These are phyloP conservation scores for Fusarium sp. DNA, from an alignment of 2,329 filamentous ascomycete genomes.

Conservation along the genomic window DNA sequence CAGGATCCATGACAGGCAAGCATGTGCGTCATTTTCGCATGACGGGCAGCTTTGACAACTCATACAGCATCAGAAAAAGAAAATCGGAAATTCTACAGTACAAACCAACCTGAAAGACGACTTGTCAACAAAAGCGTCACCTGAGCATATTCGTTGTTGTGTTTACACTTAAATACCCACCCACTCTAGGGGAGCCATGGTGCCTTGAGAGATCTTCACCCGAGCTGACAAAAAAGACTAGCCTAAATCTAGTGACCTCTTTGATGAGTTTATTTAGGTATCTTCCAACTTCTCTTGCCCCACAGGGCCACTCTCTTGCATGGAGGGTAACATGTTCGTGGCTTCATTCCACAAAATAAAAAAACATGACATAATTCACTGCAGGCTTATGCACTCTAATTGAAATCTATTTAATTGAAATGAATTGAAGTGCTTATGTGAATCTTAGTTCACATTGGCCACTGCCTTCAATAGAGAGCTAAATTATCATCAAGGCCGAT, in stretches of 20 bases:
- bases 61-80: not conserved
- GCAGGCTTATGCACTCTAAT: conserved; percentile 7
- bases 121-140: not conserved
- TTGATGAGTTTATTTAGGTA: not conserved
- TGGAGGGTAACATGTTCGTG: conserved; percentile 24
- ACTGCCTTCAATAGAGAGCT: not conserved
- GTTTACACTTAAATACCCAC: not conserved
- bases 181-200: not conserved
- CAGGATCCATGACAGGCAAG: not conserved
- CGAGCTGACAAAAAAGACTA: not conserved
- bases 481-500: conserved; percentile 10
- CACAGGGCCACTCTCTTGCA: conserved; percentile 12
- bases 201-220: not conserved
- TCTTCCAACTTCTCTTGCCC: not conserved
- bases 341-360: conserved; percentile 10
- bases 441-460: not conserved
- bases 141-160: conserved; percentile 5
- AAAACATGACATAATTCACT: conserved; percentile 17
- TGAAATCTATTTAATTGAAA: not conserved
- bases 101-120: not conserved
- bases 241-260: fast-evolving
- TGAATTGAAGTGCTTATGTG: not conserved
- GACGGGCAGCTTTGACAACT: not conserved
- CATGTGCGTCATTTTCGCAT: conserved; percentile 3
- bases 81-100: not conserved